Evolutionary conservation across 177 flowering plant genomes (phyloP), one percentile per base, ranked within the genome.

Genomic region (Vitis hybrid): DNA sequence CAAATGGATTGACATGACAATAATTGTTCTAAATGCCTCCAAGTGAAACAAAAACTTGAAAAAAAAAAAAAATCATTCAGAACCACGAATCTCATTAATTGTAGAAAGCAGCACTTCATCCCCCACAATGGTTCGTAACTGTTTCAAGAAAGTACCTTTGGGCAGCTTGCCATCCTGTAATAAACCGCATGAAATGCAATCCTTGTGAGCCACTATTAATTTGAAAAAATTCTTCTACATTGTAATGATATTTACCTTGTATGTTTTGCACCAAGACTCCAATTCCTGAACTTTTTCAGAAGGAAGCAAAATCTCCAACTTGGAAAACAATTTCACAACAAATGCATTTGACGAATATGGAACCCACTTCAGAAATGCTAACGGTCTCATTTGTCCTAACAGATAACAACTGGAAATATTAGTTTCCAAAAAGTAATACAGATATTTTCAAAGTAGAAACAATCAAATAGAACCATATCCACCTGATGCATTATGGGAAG

Each of bases 91-190:
- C 69, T 81, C 84, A 50, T 66, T 77, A 52, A 83, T 73, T 13
- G 77, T 64, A 2, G 83, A 65, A 56, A 60, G 67, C 59, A 87
- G 73, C 45, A 81, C 39, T 16, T 82, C 66, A 66, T 85, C 88
- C 13, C 93, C 89, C 19, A 72, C 82, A 70, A 81, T 64, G 11
- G 51, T 52, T 48, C 85, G 76, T 10, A 84, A 52, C 48, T 73
- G 72, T 73, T 60, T 84, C 52, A 84, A 57, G 64, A 89, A 79
- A 9, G 16, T 45, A 60, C 82, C 83, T 69, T 73, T 89, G 45
- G 74, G 60, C 75, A 87, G 12, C 60, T 67, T 76, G 59, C 86
- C 85, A 16, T 57, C 84, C 90, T 89, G 86, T 8, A 67, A 64
- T 50, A 53, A 55, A 6, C 16, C 49, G 66, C 4, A 18, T 53